phyloP scores from a whole-genome alignment of 2,329 filamentous ascomycete genomes.

The Microascus cirrosus region DNA sequence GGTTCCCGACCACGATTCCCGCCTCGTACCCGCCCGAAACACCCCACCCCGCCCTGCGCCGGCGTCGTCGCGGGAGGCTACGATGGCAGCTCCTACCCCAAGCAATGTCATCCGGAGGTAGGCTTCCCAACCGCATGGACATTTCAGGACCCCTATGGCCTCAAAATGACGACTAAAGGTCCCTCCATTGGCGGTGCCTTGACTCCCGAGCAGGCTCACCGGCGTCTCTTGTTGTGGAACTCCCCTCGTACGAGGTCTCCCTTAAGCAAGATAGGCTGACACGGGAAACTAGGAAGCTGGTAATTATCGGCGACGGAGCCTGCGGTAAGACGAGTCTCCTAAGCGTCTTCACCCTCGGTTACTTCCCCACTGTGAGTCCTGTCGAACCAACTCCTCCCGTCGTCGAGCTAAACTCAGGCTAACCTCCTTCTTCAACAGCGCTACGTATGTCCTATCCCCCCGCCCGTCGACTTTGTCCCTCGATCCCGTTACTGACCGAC shows the following conservation, averaged over 20 bases:
- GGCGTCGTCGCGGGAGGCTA: conserved; percentile 8
- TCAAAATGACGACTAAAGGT: background rate
- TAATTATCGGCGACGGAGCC: conserved; percentile 94
- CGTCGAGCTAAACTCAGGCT: conserved; percentile 13
- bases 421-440: conserved; percentile 29
- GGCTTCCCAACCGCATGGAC: conserved; percentile 11
- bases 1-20: background rate
- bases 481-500: background rate
- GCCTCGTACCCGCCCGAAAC: background rate
- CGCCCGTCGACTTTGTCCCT: background rate
- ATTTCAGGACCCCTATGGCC: background rate
- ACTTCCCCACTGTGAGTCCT: conserved; percentile 83
- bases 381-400: conserved; percentile 1
- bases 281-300: conserved; percentile 60
- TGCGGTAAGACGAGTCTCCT: conserved; percentile 97
- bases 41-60: background rate
- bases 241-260: background rate
- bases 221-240: background rate
- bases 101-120: conserved; percentile 58
- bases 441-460: conserved; percentile 34
- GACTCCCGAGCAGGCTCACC: background rate
- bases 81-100: conserved; percentile 32
- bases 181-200: background rate
- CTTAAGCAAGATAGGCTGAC: too few relatives aligned
- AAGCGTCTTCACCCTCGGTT: conserved; percentile 94